Evolutionary conservation across 1,139 yeast genomes (phyloP).

Genomic region (Debaryomyces udenii): DNA sequence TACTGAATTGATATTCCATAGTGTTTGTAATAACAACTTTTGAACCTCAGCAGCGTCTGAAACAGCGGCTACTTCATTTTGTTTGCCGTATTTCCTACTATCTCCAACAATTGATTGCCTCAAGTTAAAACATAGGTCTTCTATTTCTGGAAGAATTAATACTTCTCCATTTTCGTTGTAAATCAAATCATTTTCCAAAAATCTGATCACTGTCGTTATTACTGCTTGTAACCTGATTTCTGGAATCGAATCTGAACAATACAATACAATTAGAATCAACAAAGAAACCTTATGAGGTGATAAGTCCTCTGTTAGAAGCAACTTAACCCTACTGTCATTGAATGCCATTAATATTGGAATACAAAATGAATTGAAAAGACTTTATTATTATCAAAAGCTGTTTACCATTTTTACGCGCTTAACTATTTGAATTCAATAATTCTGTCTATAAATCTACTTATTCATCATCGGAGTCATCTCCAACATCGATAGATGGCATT

Average conservation of each 20-base stretch:
- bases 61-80: slow-evolving; percentile 14
- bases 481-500: slow-evolving; percentile 58
- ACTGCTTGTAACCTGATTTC: slow-evolving; percentile 15
- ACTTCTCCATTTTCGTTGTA: slow-evolving; percentile 25
- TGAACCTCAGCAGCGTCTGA: slow-evolving; percentile 15
- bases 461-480: slow-evolving; percentile 32
- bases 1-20: slow-evolving; percentile 41
- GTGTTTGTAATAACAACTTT: slow-evolving; percentile 15
- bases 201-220: slow-evolving; percentile 23
- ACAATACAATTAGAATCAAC: slow-evolving; percentile 26
- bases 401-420: slow-evolving; percentile 3
- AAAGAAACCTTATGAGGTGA: slow-evolving; percentile 41
- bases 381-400: slow-evolving; percentile 3
- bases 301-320: slow-evolving; percentile 35
- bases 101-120: slow-evolving; percentile 8
- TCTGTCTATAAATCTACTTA: slow-evolving; percentile 11
- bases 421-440: background rate
- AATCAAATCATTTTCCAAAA: slow-evolving; percentile 31
- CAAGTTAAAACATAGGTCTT: slow-evolving; percentile 27
- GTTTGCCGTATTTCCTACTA: slow-evolving; percentile 2
- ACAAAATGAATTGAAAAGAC: background rate
- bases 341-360: slow-evolving; percentile 6
- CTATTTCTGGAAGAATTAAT: slow-evolving; percentile 31
- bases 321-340: slow-evolving; percentile 12
- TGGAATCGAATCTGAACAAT: slow-evolving; percentile 23